phyloP scores from a whole-genome alignment of 2,329 filamentous ascomycete species.

The Hortaea werneckii region DNA sequence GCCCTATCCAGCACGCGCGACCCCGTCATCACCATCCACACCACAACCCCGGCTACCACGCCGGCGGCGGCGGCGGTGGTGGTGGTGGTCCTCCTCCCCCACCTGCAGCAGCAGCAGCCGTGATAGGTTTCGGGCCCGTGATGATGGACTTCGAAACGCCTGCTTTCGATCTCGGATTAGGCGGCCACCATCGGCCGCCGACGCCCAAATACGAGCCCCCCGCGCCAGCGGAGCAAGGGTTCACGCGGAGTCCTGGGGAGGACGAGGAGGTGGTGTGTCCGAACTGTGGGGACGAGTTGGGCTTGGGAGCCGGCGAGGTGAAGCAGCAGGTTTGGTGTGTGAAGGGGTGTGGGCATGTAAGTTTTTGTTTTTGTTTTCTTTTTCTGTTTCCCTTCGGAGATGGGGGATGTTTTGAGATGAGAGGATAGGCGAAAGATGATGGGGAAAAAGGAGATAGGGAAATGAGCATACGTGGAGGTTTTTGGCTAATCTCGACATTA shows the following conservation, averaged over 20 bases:
- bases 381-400: not conserved
- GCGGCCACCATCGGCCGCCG: conserved; percentile 17
- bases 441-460: too few species aligned
- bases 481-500: too few species aligned
- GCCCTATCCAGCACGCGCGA: not conserved
- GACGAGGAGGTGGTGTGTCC: conserved; percentile 72
- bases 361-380: conserved; percentile 23
- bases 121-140: conserved; percentile 4
- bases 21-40: not conserved
- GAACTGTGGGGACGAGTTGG: conserved; percentile 75
- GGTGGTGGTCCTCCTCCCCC: not conserved
- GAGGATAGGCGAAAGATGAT: too few species aligned
- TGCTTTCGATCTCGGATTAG: conserved; percentile 35
- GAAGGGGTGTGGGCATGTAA: conserved; percentile 84
- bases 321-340: conserved; percentile 90
- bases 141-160: conserved; percentile 30
- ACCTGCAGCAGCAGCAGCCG: not conserved
- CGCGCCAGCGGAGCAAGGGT: conserved; percentile 59
- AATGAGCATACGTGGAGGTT: too few species aligned
- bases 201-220: conserved; percentile 52
- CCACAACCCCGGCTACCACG: not conserved
- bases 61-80: not conserved
- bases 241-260: conserved; percentile 65
- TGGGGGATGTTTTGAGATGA: too few species aligned
- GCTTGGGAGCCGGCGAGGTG: conserved; percentile 50